Conservation (phyloP, 768 basidiomycete species). For the Boletus pseudo-olivaceus region DNA sequence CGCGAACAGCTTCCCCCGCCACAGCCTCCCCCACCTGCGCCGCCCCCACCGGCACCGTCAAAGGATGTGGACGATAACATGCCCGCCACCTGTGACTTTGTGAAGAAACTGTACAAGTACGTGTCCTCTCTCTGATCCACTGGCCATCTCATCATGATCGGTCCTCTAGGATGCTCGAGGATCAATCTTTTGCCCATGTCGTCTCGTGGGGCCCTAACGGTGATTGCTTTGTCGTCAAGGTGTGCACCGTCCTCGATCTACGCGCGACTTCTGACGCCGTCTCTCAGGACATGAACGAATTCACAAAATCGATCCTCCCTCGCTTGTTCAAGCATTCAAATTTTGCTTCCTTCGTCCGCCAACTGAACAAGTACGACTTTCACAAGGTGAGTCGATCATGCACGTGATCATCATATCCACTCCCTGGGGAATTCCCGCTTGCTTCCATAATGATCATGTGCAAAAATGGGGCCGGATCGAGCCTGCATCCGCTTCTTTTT, state of each 20-base stretch:
- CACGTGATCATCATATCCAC: too few relatives aligned
- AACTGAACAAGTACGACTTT: constrained; percentile 95
- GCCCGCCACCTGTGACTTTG: constrained; percentile 90
- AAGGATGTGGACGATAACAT: constrained; percentile 63
- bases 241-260: constrained; percentile 17
- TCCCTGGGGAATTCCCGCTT: too few relatives aligned
- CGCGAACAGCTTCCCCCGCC: constrained; percentile 27
- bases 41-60: constrained; percentile 18
- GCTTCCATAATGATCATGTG: constrained; percentile 14
- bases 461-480: constrained; percentile 16
- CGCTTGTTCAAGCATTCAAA: constrained; percentile 95
- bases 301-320: constrained; percentile 86
- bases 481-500: constrained; percentile 18
- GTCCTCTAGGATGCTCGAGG: constrained; percentile 79
- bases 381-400: constrained; percentile 52
- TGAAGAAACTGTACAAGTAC: constrained; percentile 91
- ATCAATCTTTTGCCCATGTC: constrained; percentile 63
- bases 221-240: constrained; percentile 89
- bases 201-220: constrained; percentile 83
- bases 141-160: background rate
- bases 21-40: constrained; percentile 21
- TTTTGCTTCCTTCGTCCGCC: constrained; percentile 88
- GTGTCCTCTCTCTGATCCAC: constrained; percentile 16
- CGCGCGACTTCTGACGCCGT: too few relatives aligned
- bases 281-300: constrained; percentile 85